Conservation (phyloP, 139 green algal genomes). For the Choricystis sp. region DNA sequence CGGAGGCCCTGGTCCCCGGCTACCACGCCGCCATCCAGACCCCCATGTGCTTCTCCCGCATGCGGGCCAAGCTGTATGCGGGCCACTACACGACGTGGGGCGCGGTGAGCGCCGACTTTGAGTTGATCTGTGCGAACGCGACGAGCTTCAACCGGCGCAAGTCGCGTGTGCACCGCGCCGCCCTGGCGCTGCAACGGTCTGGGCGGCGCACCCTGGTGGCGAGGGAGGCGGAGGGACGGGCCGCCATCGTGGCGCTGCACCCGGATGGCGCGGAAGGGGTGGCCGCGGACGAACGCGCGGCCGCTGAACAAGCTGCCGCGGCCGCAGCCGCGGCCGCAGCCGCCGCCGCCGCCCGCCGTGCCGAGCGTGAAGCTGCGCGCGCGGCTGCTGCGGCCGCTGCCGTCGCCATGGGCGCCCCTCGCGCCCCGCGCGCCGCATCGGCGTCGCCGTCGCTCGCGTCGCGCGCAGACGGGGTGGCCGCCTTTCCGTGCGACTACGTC, state of each 20-base stretch:
- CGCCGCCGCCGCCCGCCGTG: background rate
- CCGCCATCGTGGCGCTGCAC: slow-evolving; percentile 25
- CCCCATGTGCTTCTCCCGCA: background rate
- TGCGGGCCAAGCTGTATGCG: background rate
- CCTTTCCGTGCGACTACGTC: background rate
- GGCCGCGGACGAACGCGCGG: slow-evolving; percentile 10
- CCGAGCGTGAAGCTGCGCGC: too few relatives aligned
- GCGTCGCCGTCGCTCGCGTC: background rate
- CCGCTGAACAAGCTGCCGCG: background rate
- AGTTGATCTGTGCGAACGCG: slow-evolving; percentile 52
- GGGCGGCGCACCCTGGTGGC: slow-evolving; percentile 28
- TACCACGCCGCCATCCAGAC: background rate
- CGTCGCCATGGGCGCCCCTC: background rate
- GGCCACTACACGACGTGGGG: slow-evolving; percentile 23
- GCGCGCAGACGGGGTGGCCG: too few relatives aligned
- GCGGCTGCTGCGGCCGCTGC: slow-evolving; percentile 3
- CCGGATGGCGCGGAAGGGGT: slow-evolving; percentile 8
- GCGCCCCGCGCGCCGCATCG: too few relatives aligned
- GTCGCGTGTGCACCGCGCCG: slow-evolving; percentile 32
- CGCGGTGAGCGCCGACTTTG: slow-evolving; percentile 39
- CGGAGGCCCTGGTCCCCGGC: background rate
- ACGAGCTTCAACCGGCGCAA: slow-evolving; percentile 43
- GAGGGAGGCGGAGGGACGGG: slow-evolving; percentile 19
- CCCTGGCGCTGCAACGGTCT: slow-evolving; percentile 12
- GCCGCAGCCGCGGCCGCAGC: background rate